Base-by-base conservation (phyloP, 495 filamentous ascomycete species). In the Tuber brumale region DNA sequence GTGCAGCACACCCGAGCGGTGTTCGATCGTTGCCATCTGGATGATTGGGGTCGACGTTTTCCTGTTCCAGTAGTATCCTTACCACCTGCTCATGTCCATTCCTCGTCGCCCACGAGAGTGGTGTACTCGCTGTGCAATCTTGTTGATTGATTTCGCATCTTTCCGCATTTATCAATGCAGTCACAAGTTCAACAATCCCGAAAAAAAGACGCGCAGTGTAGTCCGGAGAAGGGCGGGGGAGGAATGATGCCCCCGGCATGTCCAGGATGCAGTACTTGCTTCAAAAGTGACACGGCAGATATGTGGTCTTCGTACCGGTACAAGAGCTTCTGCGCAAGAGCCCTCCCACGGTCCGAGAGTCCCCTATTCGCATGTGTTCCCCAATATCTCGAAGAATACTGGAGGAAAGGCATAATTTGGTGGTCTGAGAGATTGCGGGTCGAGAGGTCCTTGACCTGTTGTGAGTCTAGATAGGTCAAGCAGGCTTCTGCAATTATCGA, bases 191-290 rank as follows among this genome's bases (percentile, higher is more conserved):
- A 8, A n/a, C 21, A 51, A 23, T n/a, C 46, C 46, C 46, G 19
- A 51, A 23, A 21, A 21, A 51, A 51, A 8, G 46, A 51, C 21
- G 46, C 46, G 6, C 21, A 51, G 21, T 51, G 46, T 9, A 51
- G 21, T 5, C 21, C 46, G 0, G 46, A 8, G 46, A 51, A 51
- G 0, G 23, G 46, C 46, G 19, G 46, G 18, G 46, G 7, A 51
- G 46, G 7, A 7, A 0, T 1, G 1, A 23, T 23, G 21, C 0
- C 5, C 8, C 46, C 21, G 21, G 0, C 0, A 39, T 9, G 6
- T 0, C 5, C 9, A 1, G 46, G 46, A 23, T 51, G 4, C 46
- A n/a, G 46, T 1, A 23, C 19, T 23, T 51, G 46, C 21, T 23
- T 51, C 46, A 51, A 51, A 51, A 51, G 21, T 23, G 46, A 51